Evolutionary conservation across 495 filamentous ascomycete species (phyloP), one percentile per base, ranked within the genome.

Genomic region (Penicillium cosmopolitanum): DNA sequence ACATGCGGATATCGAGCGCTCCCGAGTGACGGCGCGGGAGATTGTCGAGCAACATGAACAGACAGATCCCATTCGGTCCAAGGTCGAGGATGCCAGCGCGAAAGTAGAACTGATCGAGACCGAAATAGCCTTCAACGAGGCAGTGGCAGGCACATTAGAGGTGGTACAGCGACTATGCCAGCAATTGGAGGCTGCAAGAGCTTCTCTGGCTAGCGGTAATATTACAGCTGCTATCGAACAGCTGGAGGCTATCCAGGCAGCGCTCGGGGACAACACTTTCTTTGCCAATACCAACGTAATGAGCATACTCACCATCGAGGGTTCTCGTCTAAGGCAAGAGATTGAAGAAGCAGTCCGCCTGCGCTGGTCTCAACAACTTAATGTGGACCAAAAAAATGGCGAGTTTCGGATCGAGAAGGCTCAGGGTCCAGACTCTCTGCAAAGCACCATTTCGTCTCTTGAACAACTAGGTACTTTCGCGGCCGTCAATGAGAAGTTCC

Each of bases 1-100:
- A n/a, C 89, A 92, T 66, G 80, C 83, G 33, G 93, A 96, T 63
- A 90, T 97, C 57, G 82, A 89, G 63, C 80, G 81, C 35, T 89
- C 91, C 16, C 84, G 87, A 60, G 77, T 80, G 10, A 86, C 87
- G 28, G 91, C 92, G 16, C 85, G 84, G 51, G 84, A 89, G 47
- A 95, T 97, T 48, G 82, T 91, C 9, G 81, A 84, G 55, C 79
- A 89, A 57, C 85, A 91, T 56, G 85, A 91, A 64, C 80, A 84
- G 5, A 87, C 85, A 3, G 78, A 84, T 43, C 77, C 83, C 10
- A 76, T 90, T 0, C 79, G 83, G 50, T 77, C 80, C 48, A 74
- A 82, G 19, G 81, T 87, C 15, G 74, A 85, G 31, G 89, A 94
- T 65, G 84, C 85, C n/a, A 78, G 80, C 38, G 83, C 82, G 25